phyloP scores from a whole-genome alignment of 2,329 filamentous ascomycete genomes.

The Davidsoniella virescens region DNA sequence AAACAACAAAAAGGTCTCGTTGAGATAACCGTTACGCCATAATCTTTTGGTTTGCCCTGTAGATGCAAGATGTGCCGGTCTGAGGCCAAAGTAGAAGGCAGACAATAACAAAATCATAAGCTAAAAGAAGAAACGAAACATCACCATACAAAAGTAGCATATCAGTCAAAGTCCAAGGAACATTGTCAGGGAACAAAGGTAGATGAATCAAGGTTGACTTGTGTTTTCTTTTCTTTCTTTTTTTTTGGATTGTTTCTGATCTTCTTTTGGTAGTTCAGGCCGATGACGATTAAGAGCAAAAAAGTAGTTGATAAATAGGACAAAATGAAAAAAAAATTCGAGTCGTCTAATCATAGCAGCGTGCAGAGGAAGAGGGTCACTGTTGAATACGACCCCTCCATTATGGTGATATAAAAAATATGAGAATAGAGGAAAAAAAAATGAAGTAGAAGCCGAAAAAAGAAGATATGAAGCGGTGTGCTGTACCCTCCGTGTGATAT shows the following conservation, averaged over 20 bases:
- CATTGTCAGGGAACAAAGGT: too few relatives aligned
- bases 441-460: conserved; percentile 7
- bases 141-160: neutral
- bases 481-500: conserved; percentile 12
- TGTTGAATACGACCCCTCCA: conserved; percentile 26
- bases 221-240: neutral
- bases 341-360: conserved; percentile 22
- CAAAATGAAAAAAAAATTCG: conserved; percentile 16
- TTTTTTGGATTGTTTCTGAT: too few relatives aligned
- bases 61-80: neutral
- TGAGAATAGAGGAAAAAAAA: conserved; percentile 8
- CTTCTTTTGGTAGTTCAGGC: too few relatives aligned
- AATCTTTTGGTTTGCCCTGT: conserved; percentile 17
- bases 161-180: neutral
- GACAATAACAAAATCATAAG: too few relatives aligned
- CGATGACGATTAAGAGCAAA: too few relatives aligned
- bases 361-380: conserved; percentile 19
- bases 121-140: too few relatives aligned
- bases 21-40: conserved; percentile 30
- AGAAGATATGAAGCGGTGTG: conserved; percentile 14
- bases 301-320: conserved; percentile 21
- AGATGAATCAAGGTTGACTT: too few relatives aligned
- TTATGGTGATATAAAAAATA: conserved; percentile 13
- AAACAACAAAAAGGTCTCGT: conserved; percentile 22
- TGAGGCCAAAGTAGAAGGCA: too few relatives aligned